phyloP scores from a whole-genome alignment of 2,329 filamentous ascomycete genomes.

The Escovopsis weberi region DNA sequence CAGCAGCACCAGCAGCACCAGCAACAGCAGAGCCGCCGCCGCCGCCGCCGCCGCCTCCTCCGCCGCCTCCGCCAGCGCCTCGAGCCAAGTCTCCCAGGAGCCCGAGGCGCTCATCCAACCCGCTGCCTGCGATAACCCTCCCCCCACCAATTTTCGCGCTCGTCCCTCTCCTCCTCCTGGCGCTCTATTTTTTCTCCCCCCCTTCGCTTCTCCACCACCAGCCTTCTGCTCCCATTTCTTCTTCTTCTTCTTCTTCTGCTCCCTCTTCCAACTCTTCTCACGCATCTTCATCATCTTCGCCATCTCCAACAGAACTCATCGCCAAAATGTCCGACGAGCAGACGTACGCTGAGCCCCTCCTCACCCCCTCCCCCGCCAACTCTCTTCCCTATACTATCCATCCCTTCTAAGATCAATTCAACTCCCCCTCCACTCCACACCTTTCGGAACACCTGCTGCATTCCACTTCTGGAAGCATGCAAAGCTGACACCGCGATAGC shows the following conservation, averaged over 20 bases:
- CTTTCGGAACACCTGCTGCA: background rate
- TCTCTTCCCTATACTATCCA: no score
- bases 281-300: constrained; percentile 13
- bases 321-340: constrained; percentile 60
- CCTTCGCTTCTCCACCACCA: constrained; percentile 6
- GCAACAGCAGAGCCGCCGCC: no score
- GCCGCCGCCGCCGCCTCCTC: no score
- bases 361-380: constrained; percentile 13
- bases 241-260: constrained; percentile 11
- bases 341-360: constrained; percentile 48
- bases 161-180: constrained; percentile 23
- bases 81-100: no score
- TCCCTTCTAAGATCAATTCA: constrained; percentile 3
- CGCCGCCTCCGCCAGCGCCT: no score
- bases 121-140: constrained; percentile 21
- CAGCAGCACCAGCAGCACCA: no score
- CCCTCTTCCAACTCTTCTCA: constrained; percentile 12
- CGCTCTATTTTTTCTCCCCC: constrained; percentile 14
- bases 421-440: constrained; percentile 10
- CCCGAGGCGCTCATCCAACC: background rate
- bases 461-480: background rate
- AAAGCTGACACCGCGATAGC: constrained; percentile 35
- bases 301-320: constrained; percentile 11
- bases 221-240: constrained; percentile 15
- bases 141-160: constrained; percentile 29